Evolutionary conservation across 208 protist genomes (phyloP), one percentile per base, ranked within the genome.

Genomic region (Novymonas esmeraldas): DNA sequence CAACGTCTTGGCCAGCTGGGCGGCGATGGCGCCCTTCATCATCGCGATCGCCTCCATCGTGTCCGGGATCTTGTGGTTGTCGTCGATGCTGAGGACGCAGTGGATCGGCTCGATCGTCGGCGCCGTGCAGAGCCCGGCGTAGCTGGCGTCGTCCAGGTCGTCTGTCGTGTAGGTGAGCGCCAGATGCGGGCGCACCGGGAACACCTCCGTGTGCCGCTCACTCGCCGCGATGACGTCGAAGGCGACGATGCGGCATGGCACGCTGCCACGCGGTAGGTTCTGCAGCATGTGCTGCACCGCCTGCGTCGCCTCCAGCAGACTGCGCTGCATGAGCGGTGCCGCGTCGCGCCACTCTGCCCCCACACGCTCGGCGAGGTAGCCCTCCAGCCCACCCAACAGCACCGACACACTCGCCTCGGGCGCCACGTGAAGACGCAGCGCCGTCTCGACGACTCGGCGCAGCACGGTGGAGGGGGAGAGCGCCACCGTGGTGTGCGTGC

Each of bases 21-120:
- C 91, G 62, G 82, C 83, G 60, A 96, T 90, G 48, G 91, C 91
- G 48, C 87, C 88, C 68, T 94, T 94, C 78, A 94, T 94, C 63
- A 85, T 77, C 6, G 70, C 70, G 66, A 96, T 96, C 18, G 86
- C 91, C 59, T 96, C 87, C 34, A 84, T 55, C 22, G 85, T 91
- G 69, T 96, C 91, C 9, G 91, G 91, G 45, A 96, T 94, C 50
- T 87, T 87, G 54, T 74, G 72, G 71, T 81, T 85, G 64, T 96
- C 91, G 62, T 94, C 88, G 61, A 96, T 94, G 48, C 70, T 86
- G 31, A 96, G 70, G 13, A 96, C 88, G 54, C 76, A 83, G 71
- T 92, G 80, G 46, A 96, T 83, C 33, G 88, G 88, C 63, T 88
- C 81, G 33, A 96, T 83, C 22, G 70, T 85, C 13, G 87, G 57